Conservation (phyloP, 2,329 filamentous ascomycete species). For the Aspergillus intermedius region DNA sequence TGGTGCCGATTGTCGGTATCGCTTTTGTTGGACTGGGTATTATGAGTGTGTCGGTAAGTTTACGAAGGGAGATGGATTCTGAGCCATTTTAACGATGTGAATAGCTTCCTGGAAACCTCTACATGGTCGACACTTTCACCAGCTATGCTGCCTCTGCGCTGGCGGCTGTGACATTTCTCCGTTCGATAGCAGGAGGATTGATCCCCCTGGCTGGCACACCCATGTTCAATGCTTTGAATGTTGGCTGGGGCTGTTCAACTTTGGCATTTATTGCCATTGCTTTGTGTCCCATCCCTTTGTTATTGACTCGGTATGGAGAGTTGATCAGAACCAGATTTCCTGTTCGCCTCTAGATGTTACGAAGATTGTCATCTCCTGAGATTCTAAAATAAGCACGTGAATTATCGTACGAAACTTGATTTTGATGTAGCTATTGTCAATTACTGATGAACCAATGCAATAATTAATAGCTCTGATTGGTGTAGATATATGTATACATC, state of each 20-base stretch:
- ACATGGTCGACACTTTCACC: too few species aligned
- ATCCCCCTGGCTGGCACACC: too few species aligned
- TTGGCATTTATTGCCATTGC: neutral
- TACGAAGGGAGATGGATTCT: neutral
- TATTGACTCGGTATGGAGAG: neutral
- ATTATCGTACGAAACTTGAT: neutral
- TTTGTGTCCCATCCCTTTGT: neutral
- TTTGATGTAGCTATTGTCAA: neutral
- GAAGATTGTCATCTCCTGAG: neutral
- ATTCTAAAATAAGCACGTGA: neutral
- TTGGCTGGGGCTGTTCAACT: neutral
- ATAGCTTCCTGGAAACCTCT: neutral
- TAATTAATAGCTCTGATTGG: neutral
- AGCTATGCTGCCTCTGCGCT: too few species aligned
- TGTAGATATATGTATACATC: neutral
- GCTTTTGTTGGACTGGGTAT: too few species aligned
- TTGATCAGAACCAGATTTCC: neutral
- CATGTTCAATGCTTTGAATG: too few species aligned
- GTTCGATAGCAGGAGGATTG: too few species aligned
- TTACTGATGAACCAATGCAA: neutral
- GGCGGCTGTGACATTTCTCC: too few species aligned
- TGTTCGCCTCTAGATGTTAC: neutral
- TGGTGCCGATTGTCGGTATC: too few species aligned
- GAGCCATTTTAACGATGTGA: neutral
- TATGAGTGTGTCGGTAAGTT: neutral